Evolutionary conservation across 345 rosid species (phyloP).

Genomic region (Pistacia vera): DNA sequence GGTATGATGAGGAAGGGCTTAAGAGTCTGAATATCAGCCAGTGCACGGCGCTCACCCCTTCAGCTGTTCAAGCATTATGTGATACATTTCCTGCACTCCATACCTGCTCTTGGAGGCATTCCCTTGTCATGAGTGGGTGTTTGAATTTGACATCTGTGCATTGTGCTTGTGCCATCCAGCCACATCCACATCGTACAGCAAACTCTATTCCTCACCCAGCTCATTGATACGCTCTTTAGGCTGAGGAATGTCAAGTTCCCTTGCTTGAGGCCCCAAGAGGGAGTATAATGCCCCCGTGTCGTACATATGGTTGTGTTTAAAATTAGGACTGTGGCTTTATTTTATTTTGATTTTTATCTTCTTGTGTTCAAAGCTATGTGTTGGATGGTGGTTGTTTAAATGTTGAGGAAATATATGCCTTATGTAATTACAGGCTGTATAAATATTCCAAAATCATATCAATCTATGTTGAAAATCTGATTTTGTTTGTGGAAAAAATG

Average conservation of each 20-base stretch:
- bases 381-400: not conserved
- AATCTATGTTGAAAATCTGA: not conserved
- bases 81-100: conserved; percentile 95
- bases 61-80: conserved; percentile 91
- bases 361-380: not conserved
- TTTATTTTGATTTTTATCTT: not conserved
- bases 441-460: not conserved
- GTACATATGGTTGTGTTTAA: conserved; percentile 9
- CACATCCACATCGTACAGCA: conserved; percentile 47
- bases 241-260: not conserved
- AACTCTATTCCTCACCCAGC: conserved; percentile 50
- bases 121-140: conserved; percentile 98
- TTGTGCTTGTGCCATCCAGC: conserved; percentile 80
- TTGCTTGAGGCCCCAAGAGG: not conserved
- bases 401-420: not conserved
- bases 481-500: not conserved
- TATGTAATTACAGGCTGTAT: not conserved
- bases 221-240: conserved; percentile 35
- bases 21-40: conserved; percentile 95
- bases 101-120: conserved; percentile 94
- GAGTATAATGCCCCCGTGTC: not conserved
- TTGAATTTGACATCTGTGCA: conserved; percentile 86
- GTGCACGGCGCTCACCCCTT: conserved; percentile 93
- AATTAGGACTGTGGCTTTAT: not conserved
- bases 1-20: conserved; percentile 72